Evolutionary conservation across 805 yeast genomes (phyloP).

Genomic region (Wickerhamomyces subpelliculosus): DNA sequence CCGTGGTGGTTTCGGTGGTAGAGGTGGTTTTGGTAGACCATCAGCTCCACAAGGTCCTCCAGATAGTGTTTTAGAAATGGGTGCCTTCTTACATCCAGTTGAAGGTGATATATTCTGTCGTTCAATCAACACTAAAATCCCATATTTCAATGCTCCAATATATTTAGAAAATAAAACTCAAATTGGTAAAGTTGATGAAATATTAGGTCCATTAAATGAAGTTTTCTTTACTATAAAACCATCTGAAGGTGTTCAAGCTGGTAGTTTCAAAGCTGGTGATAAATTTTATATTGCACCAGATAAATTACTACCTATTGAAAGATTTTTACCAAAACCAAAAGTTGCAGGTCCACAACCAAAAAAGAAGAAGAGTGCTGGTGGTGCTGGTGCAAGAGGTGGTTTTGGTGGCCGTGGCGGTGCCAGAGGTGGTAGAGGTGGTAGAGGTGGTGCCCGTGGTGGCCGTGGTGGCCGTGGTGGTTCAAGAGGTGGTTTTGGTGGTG

Average conservation of each 20-base stretch:
- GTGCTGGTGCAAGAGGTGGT: slow-evolving; percentile 44
- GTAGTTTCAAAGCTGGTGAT: slow-evolving; percentile 91
- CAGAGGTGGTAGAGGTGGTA: slow-evolving; percentile 32
- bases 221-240: slow-evolving; percentile 97
- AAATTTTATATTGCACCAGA: slow-evolving; percentile 94
- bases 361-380: slow-evolving; percentile 56
- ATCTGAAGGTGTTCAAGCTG: slow-evolving; percentile 91
- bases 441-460: slow-evolving; percentile 44
- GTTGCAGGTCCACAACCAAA: slow-evolving; percentile 76
- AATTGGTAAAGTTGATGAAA: slow-evolving; percentile 97
- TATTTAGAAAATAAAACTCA: slow-evolving; percentile 93
- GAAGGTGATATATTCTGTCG: slow-evolving; percentile 98
- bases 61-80: slow-evolving; percentile 91
- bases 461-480: slow-evolving; percentile 43
- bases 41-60: slow-evolving; percentile 90
- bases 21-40: slow-evolving; percentile 61
- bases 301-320: slow-evolving; percentile 89
- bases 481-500: slow-evolving; percentile 41
- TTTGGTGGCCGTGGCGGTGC: slow-evolving; percentile 39
- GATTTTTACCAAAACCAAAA: slow-evolving; percentile 96
- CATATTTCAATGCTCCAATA: slow-evolving; percentile 98
- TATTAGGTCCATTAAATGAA: slow-evolving; percentile 94
- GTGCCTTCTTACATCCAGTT: slow-evolving; percentile 82
- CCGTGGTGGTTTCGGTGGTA: slow-evolving; percentile 42
- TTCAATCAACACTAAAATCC: slow-evolving; percentile 88